Percentiles rank a stretch among this genome's conserved stretches.
Evolutionary conservation across 2,329 filamentous ascomycete species (phyloP).

Genomic region (Apiospora kogelbergensis): DNA sequence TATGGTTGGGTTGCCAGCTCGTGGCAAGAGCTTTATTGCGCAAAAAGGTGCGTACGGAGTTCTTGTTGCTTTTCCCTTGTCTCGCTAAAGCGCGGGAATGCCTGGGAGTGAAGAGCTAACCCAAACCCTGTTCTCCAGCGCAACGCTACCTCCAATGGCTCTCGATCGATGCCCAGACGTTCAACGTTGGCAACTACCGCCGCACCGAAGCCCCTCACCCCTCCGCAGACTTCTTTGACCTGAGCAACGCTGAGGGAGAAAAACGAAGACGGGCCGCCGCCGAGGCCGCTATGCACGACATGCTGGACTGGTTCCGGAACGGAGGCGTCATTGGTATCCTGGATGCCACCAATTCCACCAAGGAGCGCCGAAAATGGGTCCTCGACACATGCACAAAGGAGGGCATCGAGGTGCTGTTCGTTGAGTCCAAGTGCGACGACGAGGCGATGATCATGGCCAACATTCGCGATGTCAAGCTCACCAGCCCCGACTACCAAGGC

Average conservation of each 20-base stretch:
- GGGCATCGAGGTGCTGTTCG: slow-evolving; percentile 87
- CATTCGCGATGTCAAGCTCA: slow-evolving; percentile 95
- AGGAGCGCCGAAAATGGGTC: slow-evolving; percentile 87
- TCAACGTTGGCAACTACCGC: slow-evolving; percentile 97
- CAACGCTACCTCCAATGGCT: slow-evolving; percentile 96
- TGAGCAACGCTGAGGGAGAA: slow-evolving; percentile 85
- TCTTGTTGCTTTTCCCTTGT: slow-evolving; percentile 8
- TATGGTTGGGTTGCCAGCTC: slow-evolving; percentile 94
- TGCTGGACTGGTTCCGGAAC: slow-evolving; percentile 86
- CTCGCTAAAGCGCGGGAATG: not conserved
- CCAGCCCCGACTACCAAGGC: slow-evolving; percentile 89
- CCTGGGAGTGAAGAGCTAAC: slow-evolving; percentile 2
- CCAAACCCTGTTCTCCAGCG: slow-evolving; percentile 48
- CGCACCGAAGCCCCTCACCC: slow-evolving; percentile 88
- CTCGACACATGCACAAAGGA: slow-evolving; percentile 73
- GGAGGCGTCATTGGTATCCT: slow-evolving; percentile 88
- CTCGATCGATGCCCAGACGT: slow-evolving; percentile 88
- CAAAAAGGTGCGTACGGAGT: slow-evolving; percentile 74
- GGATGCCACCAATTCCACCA: slow-evolving; percentile 96
- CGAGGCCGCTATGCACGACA: slow-evolving; percentile 88
- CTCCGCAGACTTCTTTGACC: slow-evolving; percentile 93
- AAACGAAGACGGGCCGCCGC: slow-evolving; percentile 83
- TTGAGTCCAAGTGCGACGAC: slow-evolving; percentile 96
- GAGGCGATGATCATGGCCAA: slow-evolving; percentile 98
- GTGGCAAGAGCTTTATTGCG: slow-evolving; percentile 96